Conservation (phyloP, 305 asterid species). For the Coffea humblotiana region DNA sequence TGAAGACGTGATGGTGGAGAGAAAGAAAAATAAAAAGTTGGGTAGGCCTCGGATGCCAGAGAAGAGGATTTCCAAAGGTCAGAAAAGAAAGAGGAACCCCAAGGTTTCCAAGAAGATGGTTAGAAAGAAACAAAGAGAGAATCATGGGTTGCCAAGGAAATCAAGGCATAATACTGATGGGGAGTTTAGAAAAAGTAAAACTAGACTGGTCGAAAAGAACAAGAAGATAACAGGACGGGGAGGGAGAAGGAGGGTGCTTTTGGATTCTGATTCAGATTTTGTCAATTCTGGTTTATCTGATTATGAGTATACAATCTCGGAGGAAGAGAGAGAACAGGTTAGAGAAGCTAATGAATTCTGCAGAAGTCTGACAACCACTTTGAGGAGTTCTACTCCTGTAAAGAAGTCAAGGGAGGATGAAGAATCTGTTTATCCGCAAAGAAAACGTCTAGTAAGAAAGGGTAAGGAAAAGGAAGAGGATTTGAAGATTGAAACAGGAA, state of each 20-base stretch:
- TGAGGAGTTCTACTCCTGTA: conserved; percentile 52
- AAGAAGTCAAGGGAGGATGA: conserved; percentile 35
- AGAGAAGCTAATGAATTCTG: conserved; percentile 70
- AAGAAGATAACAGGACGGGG: conserved; percentile 39
- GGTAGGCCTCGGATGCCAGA: conserved; percentile 24
- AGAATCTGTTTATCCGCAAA: conserved; percentile 38
- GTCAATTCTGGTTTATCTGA: conserved; percentile 66
- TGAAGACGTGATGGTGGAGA: conserved; percentile 29
- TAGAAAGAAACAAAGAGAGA: conserved; percentile 34
- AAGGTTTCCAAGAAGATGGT: conserved; percentile 37
- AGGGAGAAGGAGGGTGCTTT: conserved; percentile 42
- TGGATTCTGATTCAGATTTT: conserved; percentile 67
- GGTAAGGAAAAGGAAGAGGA: conserved; percentile 74
- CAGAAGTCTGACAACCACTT: conserved; percentile 36
- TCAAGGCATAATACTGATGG: conserved; percentile 30
- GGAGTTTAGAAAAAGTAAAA: conserved; percentile 32
- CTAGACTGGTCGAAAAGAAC: conserved; percentile 35
- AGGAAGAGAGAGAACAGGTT: conserved; percentile 90
- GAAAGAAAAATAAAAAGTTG: conserved; percentile 22
- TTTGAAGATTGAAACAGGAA: conserved; percentile 58
- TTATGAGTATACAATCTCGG: conserved; percentile 71
- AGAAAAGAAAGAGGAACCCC: conserved; percentile 34
- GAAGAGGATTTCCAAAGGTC: conserved; percentile 29
- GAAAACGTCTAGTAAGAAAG: conserved; percentile 54
- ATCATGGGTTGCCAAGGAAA: conserved; percentile 30